Base-by-base conservation (phyloP, 805 yeast species). In the Candida jianshihensis region DNA sequence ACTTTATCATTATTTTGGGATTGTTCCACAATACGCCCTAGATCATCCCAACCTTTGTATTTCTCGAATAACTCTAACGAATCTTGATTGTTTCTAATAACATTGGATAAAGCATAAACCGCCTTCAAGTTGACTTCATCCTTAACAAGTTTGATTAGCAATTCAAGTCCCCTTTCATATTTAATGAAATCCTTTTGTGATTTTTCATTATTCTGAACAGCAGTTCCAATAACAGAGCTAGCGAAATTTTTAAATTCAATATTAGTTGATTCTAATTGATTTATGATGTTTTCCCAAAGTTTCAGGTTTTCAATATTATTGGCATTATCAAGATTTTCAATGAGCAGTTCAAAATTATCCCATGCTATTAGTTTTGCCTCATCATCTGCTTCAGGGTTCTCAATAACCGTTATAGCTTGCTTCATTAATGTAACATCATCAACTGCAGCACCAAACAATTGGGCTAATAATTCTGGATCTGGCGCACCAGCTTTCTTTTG, bases 301-400 rank as follows among this genome's bases (percentile, higher is more conserved):
- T 77, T 75, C 66, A 89, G 55, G 49, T 81, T 83, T 45, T 84
- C 90, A 46, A 90, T 79, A 51, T 87, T 87, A 60, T 90, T 89
- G 18, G 97, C 97, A 57, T 92, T 92, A 59, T 92, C 97, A 41
- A 90, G 60, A 51, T 88, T 88, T 55, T 90, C 97, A 33, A 92
- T 81, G 35, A 90, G 66, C 90, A 89, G 87, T 57, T 90, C 96
- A 51, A 90, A 82, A 56, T 87, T 86, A 46, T 90, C 97, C 41
- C 88, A 72, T 0, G 97, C 95, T 8, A 74, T 72, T 35, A 80
- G 66, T 48, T 81, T 82, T 48, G 70, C 70, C 28, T 82, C 90
- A 17, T 73, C 48, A 7, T 71, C 71, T 4, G 77, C 75, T 33
- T 78, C 81, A 6, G 75, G 72, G 49, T 74, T 67, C 3, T 61